phyloP scores from a whole-genome alignment of 2,329 filamentous ascomycete species.

The Emmonsiellopsis sp. region DNA sequence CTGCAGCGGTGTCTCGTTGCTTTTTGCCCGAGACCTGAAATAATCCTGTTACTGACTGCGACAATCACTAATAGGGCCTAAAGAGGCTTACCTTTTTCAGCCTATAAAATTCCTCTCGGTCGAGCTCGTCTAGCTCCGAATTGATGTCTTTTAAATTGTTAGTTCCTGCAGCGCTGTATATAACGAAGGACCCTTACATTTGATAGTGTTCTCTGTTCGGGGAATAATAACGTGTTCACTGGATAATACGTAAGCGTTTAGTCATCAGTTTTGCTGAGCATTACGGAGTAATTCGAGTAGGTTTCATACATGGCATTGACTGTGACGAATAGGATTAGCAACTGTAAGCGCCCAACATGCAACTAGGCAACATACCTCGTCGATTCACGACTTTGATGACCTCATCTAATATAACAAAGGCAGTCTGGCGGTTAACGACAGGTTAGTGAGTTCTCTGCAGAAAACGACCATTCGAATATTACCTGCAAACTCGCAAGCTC shows the following conservation, averaged over 20 bases:
- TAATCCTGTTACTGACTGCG: not conserved
- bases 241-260: not conserved
- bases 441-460: not conserved
- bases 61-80: not conserved
- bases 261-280: constrained; percentile 10
- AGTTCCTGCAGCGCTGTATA: constrained; percentile 5
- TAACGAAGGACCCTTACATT: constrained; percentile 52
- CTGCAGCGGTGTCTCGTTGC: constrained; percentile 62
- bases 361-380: constrained; percentile 52
- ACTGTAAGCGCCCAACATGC: not conserved
- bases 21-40: constrained; percentile 65
- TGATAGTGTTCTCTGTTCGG: constrained; percentile 98
- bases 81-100: constrained; percentile 65
- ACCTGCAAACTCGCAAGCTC: constrained; percentile 87
- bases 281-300: not conserved
- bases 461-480: constrained; percentile 11
- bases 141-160: constrained; percentile 63
- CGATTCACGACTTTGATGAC: constrained; percentile 99
- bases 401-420: constrained; percentile 95
- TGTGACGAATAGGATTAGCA: not conserved
- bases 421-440: constrained; percentile 50
- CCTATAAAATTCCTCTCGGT: constrained; percentile 95
- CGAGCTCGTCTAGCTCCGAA: constrained; percentile 92
- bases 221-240: constrained; percentile 74
- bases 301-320: constrained; percentile 11